Evolutionary conservation across 1,284 basidiomycete genomes (phyloP).

Genomic region (Fomes fomentarius): DNA sequence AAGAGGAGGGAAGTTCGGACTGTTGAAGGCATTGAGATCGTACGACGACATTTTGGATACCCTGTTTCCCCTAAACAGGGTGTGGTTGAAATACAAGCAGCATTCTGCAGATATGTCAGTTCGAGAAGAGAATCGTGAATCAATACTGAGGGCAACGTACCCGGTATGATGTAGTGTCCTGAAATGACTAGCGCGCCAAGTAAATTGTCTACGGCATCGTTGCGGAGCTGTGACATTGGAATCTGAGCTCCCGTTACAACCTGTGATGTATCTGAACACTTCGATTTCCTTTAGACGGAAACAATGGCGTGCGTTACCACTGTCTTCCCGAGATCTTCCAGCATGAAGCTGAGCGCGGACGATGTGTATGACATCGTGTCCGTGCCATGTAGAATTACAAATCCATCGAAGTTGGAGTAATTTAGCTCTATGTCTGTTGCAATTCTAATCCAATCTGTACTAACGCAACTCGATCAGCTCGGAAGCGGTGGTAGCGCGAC

Average conservation of each 20-base stretch:
- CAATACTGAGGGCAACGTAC: constrained; percentile 37
- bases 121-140: neutral
- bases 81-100: constrained; percentile 88
- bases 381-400: constrained; percentile 91
- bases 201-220: constrained; percentile 89
- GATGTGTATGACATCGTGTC: constrained; percentile 92
- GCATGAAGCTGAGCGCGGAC: constrained; percentile 85
- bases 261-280: constrained; percentile 35
- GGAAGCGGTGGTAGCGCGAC: no score
- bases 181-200: constrained; percentile 88
- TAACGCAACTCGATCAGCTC: constrained; percentile 18
- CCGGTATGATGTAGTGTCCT: constrained; percentile 90
- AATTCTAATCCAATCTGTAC: constrained; percentile 85
- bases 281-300: neutral
- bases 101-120: constrained; percentile 55
- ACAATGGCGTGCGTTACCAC: constrained; percentile 51
- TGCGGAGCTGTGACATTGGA: constrained; percentile 84
- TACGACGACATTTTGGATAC: constrained; percentile 86
- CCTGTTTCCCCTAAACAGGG: constrained; percentile 85
- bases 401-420: constrained; percentile 83
- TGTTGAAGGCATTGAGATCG: constrained; percentile 85
- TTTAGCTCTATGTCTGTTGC: constrained; percentile 92
- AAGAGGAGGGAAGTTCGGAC: constrained; percentile 84
- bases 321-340: constrained; percentile 91
- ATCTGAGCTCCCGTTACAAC: constrained; percentile 94